These are phyloP conservation scores for Zymoseptoria brevis DNA, from an alignment of 2,329 filamentous ascomycete species.

Conservation along the genomic window DNA sequence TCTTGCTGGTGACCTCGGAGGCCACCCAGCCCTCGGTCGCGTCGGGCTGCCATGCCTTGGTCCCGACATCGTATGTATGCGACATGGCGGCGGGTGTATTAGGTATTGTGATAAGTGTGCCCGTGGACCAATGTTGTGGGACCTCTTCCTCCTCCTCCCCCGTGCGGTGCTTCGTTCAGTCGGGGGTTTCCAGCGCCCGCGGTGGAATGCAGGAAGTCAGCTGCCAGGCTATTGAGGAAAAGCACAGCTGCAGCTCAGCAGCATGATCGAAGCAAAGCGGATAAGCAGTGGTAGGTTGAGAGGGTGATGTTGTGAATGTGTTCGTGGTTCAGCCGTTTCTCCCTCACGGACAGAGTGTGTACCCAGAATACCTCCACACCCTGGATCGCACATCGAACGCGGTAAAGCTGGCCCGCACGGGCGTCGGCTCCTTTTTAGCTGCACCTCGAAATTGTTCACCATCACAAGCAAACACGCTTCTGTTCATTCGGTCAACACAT, in stretches of 20 bases:
- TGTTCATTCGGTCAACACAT: not conserved
- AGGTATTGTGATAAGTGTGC: not conserved
- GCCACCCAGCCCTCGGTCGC: conserved; percentile 92
- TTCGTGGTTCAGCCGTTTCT: not conserved
- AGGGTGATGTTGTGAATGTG: not conserved
- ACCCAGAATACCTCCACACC: not conserved
- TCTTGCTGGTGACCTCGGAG: conserved; percentile 85
- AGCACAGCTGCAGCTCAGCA: not conserved
- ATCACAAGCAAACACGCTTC: not conserved
- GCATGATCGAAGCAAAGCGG: not conserved
- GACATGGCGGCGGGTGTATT: conserved; percentile 54
- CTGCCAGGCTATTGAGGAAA: not conserved
- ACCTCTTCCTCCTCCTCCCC: not conserved
- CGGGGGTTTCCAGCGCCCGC: not conserved
- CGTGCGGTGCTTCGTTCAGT: not conserved
- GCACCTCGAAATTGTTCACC: not conserved
- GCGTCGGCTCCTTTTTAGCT: not conserved
- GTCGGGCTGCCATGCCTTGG: conserved; percentile 97
- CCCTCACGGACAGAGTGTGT: not conserved
- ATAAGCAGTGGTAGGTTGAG: not conserved
- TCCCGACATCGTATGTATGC: conserved; percentile 92
- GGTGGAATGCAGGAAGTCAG: not conserved
- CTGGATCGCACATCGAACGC: not conserved
- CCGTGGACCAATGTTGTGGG: not conserved
- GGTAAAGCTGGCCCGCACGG: too few species aligned